Base-by-base conservation (phyloP, 1,284 basidiomycete genomes). In the Sanghuangporus sanghuang region DNA sequence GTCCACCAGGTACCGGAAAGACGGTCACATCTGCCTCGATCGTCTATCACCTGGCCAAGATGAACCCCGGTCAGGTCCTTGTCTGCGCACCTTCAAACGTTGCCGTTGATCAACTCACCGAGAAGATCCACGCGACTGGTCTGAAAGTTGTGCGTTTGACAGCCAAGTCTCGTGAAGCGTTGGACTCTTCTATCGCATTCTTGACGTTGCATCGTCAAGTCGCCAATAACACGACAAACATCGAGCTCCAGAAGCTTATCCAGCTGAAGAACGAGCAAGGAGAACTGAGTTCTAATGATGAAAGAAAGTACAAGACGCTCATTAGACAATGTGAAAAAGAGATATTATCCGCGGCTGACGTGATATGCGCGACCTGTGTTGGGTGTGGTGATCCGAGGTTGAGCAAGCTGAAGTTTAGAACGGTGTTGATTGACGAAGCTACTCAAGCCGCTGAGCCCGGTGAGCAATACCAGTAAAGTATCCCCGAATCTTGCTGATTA, bases 11-110 rank as follows among this genome's bases (percentile, higher is more conserved):
- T 48, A 99, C 97, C 0, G 97, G 97, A 52, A 99, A 99, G 79
- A 99, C 97, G 0, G 97, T 99, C 63, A 99, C 97, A 0, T 98
- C 96, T n/a, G 97, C 97, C 5, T 98, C 97, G 1, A 96, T 98
- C 71, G 96, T 99, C 50, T 95, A 99, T 74, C 97, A 99, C 75
- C 88, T 99, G 7, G 95, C 95, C 61, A 98, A 98, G 79, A 99
- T 99, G 96, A 98, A 98, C 72, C 95, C 95, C 0, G 97, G 97
- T 38, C 97, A 98, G 76, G 97, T 99, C 27, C 90, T 99, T 49
- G 97, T 99, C 64, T 97, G 96, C 74, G 97, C 97, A 0, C 97
- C 97, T 0, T 99, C 97, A 61, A 99, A 99, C 78, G 97, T 99
- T 68, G 97, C 97, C 55, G 97, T 99, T 63, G 97, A 99, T 74